Evolutionary conservation across 345 rosid genomes (phyloP).

Genomic region (Bruguiera gymnorhiza): DNA sequence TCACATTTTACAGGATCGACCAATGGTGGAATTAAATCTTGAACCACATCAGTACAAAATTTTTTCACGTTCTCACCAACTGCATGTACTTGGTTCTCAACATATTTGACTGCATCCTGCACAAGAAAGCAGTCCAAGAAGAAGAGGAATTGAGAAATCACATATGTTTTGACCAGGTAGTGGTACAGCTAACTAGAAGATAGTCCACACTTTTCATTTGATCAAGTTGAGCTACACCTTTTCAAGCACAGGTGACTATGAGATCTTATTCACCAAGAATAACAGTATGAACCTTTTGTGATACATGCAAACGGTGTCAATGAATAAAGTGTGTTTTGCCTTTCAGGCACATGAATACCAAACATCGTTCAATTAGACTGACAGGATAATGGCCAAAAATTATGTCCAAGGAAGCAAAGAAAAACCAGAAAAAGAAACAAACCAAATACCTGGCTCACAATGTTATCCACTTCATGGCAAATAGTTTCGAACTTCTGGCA

Average conservation of each 20-base stretch:
- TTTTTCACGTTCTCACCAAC: conserved; percentile 41
- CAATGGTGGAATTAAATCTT: conserved; percentile 28
- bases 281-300: no score
- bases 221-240: neutral
- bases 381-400: neutral
- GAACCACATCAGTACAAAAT: conserved; percentile 37
- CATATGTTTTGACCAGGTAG: neutral
- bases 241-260: neutral
- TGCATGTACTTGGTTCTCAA: conserved; percentile 39
- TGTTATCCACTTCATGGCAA: conserved; percentile 57
- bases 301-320: no score
- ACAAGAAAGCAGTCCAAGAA: conserved; percentile 17
- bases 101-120: conserved; percentile 44
- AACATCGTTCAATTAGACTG: neutral
- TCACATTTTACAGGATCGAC: conserved; percentile 30
- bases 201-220: neutral
- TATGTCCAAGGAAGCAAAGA: no score
- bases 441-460: conserved; percentile 47
- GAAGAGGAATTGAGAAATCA: conserved; percentile 2
- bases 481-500: conserved; percentile 66
- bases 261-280: no score
- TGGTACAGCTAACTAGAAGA: neutral
- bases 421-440: neutral
- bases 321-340: no score
- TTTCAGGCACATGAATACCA: neutral